phyloP scores from a whole-genome alignment of 805 yeast genomes.

The Helenozyma baotianmanensis region DNA sequence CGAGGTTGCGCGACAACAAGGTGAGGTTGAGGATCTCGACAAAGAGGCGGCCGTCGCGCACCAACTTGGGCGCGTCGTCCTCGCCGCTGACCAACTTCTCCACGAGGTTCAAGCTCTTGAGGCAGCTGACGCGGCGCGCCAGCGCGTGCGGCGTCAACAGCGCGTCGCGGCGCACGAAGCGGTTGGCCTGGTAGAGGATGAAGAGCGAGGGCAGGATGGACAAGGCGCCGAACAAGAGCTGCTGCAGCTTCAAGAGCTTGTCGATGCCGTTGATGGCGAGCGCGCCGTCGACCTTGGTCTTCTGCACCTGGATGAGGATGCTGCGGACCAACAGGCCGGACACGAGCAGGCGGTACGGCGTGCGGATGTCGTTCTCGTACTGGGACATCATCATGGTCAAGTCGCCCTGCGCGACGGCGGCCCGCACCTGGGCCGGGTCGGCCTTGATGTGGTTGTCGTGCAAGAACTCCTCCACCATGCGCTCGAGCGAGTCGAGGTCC shows the following conservation, averaged over 20 bases:
- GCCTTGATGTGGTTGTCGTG: conserved; percentile 24
- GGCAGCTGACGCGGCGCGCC: conserved; percentile 29
- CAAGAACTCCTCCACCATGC: conserved; percentile 81
- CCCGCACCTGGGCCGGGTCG: conserved; percentile 30
- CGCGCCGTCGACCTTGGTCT: conserved; percentile 92
- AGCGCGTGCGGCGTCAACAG: conserved; percentile 27
- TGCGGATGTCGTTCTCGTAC: conserved; percentile 70
- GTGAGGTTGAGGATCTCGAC: conserved; percentile 61
- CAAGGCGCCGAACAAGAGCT: conserved; percentile 86
- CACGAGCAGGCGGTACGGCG: conserved; percentile 61
- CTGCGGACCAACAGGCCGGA: conserved; percentile 73
- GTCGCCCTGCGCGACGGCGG: conserved; percentile 66
- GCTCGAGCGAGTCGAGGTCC: conserved; percentile 73
- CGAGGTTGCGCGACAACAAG: conserved; percentile 39
- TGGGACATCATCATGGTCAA: conserved; percentile 71
- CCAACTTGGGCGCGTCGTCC: conserved; percentile 8
- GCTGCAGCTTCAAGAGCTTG: conserved; percentile 82
- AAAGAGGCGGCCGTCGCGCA: conserved; percentile 50
- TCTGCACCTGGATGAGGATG: conserved; percentile 86
- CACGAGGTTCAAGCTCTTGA: conserved; percentile 49
- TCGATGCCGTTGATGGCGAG: conserved; percentile 89
- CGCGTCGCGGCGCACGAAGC: conserved; percentile 25
- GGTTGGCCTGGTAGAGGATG: conserved; percentile 46
- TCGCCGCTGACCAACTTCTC: conserved; percentile 45
- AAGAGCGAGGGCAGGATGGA: conserved; percentile 80